These are phyloP conservation scores for Ophiostoma novo-ulmi DNA, from an alignment of 2,329 filamentous ascomycete genomes.

Conservation along the genomic window DNA sequence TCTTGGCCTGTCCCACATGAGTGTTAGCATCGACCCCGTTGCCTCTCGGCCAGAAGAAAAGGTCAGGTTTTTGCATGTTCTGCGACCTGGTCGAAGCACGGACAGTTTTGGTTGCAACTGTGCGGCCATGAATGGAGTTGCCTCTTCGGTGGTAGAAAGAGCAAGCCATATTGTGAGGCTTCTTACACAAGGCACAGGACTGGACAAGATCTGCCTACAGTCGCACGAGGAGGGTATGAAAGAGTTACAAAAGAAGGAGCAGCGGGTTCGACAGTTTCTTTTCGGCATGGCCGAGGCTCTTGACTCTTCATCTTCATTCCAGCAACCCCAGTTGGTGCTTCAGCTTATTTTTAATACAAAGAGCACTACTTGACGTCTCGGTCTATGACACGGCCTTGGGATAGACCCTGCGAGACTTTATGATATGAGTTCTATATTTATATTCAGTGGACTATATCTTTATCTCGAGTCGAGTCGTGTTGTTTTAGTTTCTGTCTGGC, in stretches of 20 bases:
- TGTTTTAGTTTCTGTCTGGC: neutral
- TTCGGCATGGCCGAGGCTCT: slow-evolving; percentile 26
- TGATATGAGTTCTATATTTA: neutral
- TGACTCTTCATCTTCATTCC: neutral
- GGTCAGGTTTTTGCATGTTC: slow-evolving; percentile 68
- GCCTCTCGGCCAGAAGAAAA: slow-evolving; percentile 53
- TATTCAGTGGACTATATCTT: neutral
- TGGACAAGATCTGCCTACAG: slow-evolving; percentile 65
- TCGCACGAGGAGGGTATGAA: slow-evolving; percentile 58
- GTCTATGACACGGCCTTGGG: neutral
- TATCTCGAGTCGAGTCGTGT: neutral
- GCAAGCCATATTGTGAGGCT: slow-evolving; percentile 69
- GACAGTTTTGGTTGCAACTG: slow-evolving; percentile 84
- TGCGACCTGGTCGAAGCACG: slow-evolving; percentile 61
- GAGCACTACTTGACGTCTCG: neutral
- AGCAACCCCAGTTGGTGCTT: neutral
- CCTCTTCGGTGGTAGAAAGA: slow-evolving; percentile 63
- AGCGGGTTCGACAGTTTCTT: slow-evolving; percentile 55
- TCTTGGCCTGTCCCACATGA: slow-evolving; percentile 65
- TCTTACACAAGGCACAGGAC: slow-evolving; percentile 66
- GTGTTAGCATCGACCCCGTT: slow-evolving; percentile 56
- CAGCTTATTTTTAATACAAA: neutral
- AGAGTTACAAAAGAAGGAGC: slow-evolving; percentile 62
- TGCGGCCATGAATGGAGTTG: slow-evolving; percentile 80
- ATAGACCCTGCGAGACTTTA: neutral